Evolutionary conservation across 306 rosid species (phyloP).

Genomic region (Vigna trinervia): DNA sequence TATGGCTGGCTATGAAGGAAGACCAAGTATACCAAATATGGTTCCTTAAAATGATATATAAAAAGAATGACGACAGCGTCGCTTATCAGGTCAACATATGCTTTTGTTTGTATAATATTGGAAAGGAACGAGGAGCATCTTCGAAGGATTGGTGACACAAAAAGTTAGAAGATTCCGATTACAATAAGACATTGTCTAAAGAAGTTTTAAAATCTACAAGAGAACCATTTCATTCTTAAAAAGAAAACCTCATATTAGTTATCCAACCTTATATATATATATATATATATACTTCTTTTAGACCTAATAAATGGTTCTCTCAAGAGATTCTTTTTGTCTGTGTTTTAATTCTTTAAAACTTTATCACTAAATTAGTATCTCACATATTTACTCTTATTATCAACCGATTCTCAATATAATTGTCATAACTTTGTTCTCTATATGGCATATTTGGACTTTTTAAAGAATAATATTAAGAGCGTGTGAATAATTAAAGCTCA

Average conservation of each 20-base stretch:
- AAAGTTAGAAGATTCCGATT: constrained; percentile 36
- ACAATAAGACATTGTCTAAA: constrained; percentile 42
- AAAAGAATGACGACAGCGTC: constrained; percentile 9
- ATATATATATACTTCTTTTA: neutral
- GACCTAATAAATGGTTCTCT: no score
- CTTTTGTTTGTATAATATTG: constrained; percentile 29
- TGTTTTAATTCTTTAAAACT: neutral
- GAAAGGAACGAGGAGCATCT: constrained; percentile 43
- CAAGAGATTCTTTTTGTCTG: neutral
- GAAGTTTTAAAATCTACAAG: neutral
- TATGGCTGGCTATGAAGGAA: constrained; percentile 36
- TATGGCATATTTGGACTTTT: neutral
- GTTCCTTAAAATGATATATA: constrained; percentile 34
- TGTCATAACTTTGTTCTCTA: neutral
- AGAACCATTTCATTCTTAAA: neutral
- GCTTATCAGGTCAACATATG: constrained; percentile 18
- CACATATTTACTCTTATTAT: neutral
- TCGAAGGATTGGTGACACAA: neutral
- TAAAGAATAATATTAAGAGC: neutral
- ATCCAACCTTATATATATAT: neutral
- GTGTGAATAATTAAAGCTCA: neutral
- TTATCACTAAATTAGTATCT: neutral
- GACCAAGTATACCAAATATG: constrained; percentile 1
- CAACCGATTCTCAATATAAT: neutral
- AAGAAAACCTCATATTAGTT: neutral